These are phyloP conservation scores for Thelephora terrestris DNA, from an alignment of 1,284 basidiomycete genomes.

Conservation along the genomic window DNA sequence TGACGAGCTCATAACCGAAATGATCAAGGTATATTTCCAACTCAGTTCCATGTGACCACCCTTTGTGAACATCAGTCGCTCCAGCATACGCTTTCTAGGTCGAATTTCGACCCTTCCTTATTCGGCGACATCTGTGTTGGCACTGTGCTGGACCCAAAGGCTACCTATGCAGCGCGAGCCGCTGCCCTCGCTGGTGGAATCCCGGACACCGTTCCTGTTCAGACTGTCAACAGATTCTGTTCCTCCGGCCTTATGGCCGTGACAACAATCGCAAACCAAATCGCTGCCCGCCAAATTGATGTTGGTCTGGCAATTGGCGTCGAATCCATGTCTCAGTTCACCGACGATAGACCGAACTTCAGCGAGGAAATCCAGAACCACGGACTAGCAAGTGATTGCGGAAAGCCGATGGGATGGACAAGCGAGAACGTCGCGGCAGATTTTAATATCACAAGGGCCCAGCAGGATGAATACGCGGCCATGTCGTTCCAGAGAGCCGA, in stretches of 20 bases:
- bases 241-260: constrained; percentile 66
- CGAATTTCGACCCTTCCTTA: constrained; percentile 55
- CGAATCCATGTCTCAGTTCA: constrained; percentile 70
- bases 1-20: constrained; percentile 69
- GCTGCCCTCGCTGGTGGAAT: constrained; percentile 77
- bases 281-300: constrained; percentile 74
- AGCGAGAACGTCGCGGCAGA: constrained; percentile 73
- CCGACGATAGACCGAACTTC: constrained; percentile 49
- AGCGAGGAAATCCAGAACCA: constrained; percentile 36
- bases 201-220: constrained; percentile 66
- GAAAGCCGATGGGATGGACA: constrained; percentile 78
- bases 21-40: constrained; percentile 48
- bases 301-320: constrained; percentile 78
- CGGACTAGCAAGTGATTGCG: constrained; percentile 17
- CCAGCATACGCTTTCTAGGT: constrained; percentile 52
- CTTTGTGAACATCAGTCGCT: not conserved
- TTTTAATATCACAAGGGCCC: constrained; percentile 72
- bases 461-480: constrained; percentile 82
- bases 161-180: constrained; percentile 58
- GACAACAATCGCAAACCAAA: constrained; percentile 71
- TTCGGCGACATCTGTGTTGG: constrained; percentile 78
- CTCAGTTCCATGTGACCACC: not conserved
- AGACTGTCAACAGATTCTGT: constrained; percentile 73
- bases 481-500: constrained; percentile 72
- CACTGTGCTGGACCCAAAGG: constrained; percentile 50